Percentiles rank a stretch among this genome's conserved stretches.
These are phyloP conservation scores for Hymenoscyphus occultus DNA, from an alignment of 2,329 filamentous ascomycete species.

Conservation along the genomic window DNA sequence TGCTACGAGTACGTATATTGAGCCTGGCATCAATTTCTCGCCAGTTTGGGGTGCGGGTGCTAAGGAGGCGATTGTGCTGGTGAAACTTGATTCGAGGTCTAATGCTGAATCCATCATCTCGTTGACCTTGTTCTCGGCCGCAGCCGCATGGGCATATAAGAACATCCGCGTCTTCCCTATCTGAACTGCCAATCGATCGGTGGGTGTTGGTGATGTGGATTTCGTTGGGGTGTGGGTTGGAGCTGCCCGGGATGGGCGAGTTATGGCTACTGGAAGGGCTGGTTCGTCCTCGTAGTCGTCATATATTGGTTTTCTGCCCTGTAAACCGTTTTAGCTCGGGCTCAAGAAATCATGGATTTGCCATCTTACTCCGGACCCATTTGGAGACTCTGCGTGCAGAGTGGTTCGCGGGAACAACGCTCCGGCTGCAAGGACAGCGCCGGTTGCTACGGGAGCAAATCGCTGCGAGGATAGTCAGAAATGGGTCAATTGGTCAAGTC, in stretches of 20 bases:
- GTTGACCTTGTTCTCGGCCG: constrained; percentile 82
- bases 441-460: constrained; percentile 45
- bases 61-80: constrained; percentile 81
- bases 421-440: constrained; percentile 39
- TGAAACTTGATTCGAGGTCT: constrained; percentile 83
- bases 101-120: constrained; percentile 75
- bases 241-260: constrained; percentile 18
- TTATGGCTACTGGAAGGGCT: constrained; percentile 33
- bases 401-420: constrained; percentile 45
- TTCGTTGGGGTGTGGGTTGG: constrained; percentile 34
- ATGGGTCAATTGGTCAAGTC: constrained; percentile 16
- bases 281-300: constrained; percentile 57
- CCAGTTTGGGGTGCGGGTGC: constrained; percentile 81
- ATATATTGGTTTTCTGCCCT: constrained; percentile 74
- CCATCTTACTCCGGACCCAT: constrained; percentile 26
- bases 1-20: constrained; percentile 88
- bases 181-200: constrained; percentile 81
- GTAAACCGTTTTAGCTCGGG: background rate
- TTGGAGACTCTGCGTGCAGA: constrained; percentile 47
- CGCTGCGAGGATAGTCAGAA: constrained; percentile 39
- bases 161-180: constrained; percentile 78
- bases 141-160: constrained; percentile 71
- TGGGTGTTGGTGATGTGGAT: constrained; percentile 65
- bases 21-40: constrained; percentile 85
- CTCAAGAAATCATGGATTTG: background rate